These are phyloP conservation scores for Aspergillus bombycis DNA, from an alignment of 2,329 filamentous ascomycete genomes.

Conservation along the genomic window DNA sequence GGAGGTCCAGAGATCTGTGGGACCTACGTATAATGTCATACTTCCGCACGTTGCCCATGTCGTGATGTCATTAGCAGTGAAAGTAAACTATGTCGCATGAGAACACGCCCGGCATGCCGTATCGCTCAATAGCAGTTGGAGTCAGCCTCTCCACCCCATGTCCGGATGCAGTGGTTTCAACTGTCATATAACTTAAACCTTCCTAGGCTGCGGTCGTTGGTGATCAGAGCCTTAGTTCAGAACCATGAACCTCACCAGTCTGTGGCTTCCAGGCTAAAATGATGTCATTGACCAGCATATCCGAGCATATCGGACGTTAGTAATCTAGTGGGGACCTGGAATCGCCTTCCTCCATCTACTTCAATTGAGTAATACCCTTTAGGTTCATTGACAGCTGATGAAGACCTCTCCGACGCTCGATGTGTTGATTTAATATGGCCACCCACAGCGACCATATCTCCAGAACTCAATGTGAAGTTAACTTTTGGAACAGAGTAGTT, in stretches of 20 bases:
- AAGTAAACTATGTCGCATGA: neutral
- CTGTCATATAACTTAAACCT: neutral
- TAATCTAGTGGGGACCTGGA: too few species aligned
- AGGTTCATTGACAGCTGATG: too few species aligned
- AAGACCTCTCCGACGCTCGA: too few species aligned
- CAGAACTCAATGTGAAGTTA: too few species aligned
- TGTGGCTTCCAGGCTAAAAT: neutral
- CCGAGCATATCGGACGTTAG: too few species aligned
- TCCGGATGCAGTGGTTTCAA: neutral
- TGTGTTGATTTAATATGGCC: too few species aligned
- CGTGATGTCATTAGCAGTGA: neutral
- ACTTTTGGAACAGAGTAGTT: rapidly evolving
- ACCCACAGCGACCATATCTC: too few species aligned
- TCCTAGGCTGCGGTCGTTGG: neutral
- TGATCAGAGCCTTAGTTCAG: neutral
- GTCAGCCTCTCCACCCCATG: neutral
- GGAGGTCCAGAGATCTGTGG: neutral
- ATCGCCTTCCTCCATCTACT: too few species aligned
- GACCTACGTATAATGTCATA: neutral
- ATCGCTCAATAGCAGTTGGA: neutral
- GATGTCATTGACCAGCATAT: neutral
- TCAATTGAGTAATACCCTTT: too few species aligned
- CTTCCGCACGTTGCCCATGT: neutral
- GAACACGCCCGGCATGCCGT: neutral
- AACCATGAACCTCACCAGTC: too few species aligned